Percentiles rank a stretch among this genome's conserved stretches.
These are phyloP conservation scores for Begonia masoniana DNA, from an alignment of 306 rosid species.

Conservation along the genomic window DNA sequence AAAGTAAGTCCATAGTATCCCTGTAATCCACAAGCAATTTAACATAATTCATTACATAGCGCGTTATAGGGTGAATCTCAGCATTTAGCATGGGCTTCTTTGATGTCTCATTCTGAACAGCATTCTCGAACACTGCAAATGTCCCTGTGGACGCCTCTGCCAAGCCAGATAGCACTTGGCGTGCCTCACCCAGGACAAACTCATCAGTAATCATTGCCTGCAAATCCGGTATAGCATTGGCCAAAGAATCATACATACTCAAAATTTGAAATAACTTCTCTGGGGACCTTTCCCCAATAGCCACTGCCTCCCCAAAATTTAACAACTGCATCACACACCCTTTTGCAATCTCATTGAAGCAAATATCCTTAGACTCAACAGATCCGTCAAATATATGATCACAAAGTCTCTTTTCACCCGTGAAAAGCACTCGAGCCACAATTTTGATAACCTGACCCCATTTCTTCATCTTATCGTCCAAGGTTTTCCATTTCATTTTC, in stretches of 20 bases:
- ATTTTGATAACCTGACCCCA: conserved; percentile 85
- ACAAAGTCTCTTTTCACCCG: conserved; percentile 68
- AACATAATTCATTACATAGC: conserved; percentile 91
- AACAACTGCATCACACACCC: conserved; percentile 79
- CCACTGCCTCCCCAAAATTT: conserved; percentile 82
- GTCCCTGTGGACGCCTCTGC: conserved; percentile 81
- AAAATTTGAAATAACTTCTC: conserved; percentile 87
- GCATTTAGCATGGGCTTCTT: conserved; percentile 65
- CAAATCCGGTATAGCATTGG: conserved; percentile 47
- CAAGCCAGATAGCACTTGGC: conserved; percentile 48
- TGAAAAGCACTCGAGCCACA: conserved; percentile 41
- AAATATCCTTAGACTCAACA: conserved; percentile 43
- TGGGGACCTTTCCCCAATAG: conserved; percentile 61
- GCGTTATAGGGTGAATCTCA: conserved; percentile 78
- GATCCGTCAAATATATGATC: conserved; percentile 60
- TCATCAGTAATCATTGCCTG: conserved; percentile 47
- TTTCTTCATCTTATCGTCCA: conserved; percentile 97
- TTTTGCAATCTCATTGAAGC: conserved; percentile 78
- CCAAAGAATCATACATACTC: conserved; percentile 83
- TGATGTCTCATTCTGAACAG: conserved; percentile 63
- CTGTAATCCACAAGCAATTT: conserved; percentile 84
- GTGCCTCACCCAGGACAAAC: conserved; percentile 48
- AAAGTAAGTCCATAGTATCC: conserved; percentile 45
- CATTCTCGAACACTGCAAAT: conserved; percentile 75
- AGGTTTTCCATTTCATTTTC: conserved; percentile 52